A percentile compares a stretch with the other conserved stretches of the same genome.
Evolutionary conservation across 1,139 yeast species (phyloP).

Genomic region (Nakaseomyces sp.): DNA sequence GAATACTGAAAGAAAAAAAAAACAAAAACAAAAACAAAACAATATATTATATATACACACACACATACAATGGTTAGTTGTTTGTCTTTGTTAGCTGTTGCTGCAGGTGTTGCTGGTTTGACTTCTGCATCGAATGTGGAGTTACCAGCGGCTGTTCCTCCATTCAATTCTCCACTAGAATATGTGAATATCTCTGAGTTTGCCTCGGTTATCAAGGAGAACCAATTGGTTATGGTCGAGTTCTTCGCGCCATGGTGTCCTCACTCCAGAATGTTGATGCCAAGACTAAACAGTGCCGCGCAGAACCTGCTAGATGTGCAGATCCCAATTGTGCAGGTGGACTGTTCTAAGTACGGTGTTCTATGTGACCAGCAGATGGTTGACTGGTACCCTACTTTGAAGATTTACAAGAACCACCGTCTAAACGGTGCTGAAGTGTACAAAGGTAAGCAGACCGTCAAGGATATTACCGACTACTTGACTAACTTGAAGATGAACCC

Average conservation of each 20-base stretch:
- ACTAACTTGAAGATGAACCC: slow-evolving; percentile 76
- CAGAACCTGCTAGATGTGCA: slow-evolving; percentile 53
- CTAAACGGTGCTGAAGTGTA: slow-evolving; percentile 45
- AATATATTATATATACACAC: too few relatives aligned
- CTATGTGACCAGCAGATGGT: slow-evolving; percentile 69
- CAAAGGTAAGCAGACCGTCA: slow-evolving; percentile 75
- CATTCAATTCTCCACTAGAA: neutral
- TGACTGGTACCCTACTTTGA: slow-evolving; percentile 86
- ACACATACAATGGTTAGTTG: slow-evolving; percentile 5
- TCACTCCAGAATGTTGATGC: slow-evolving; percentile 91
- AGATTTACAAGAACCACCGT: slow-evolving; percentile 63
- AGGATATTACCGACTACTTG: slow-evolving; percentile 70
- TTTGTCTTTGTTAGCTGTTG: neutral
- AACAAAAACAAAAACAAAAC: neutral
- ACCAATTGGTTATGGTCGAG: slow-evolving; percentile 82
- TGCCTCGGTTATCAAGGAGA: slow-evolving; percentile 46
- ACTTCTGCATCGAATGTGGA: slow-evolving; percentile 5
- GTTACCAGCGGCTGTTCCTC: slow-evolving; percentile 1
- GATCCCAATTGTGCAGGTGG: slow-evolving; percentile 80
- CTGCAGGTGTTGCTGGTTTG: slow-evolving; percentile 5
- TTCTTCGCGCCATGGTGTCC: slow-evolving; percentile 99
- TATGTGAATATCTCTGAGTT: slow-evolving; percentile 3
- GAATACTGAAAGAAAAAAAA: neutral
- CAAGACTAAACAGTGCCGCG: slow-evolving; percentile 81
- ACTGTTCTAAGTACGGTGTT: slow-evolving; percentile 78